These are phyloP conservation scores for Infundibulicybe gibba DNA, from an alignment of 768 basidiomycete species.

Conservation along the genomic window DNA sequence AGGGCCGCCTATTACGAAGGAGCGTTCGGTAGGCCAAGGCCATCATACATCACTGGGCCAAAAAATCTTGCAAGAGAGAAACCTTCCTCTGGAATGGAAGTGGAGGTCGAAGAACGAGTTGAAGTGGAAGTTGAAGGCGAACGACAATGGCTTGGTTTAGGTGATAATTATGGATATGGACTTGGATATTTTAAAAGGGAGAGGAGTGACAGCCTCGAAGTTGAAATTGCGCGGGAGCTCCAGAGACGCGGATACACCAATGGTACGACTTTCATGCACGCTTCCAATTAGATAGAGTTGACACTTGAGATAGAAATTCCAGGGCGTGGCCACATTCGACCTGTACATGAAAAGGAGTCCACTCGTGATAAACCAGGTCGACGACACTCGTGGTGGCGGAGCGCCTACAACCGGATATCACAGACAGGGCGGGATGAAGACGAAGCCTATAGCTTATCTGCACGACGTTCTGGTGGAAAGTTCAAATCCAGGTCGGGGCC, in stretches of 20 bases:
- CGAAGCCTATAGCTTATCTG: conserved; percentile 8
- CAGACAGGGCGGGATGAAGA: conserved; percentile 31
- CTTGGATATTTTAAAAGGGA: conserved; percentile 35
- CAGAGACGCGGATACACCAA: conserved; percentile 41
- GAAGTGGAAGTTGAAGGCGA: conserved; percentile 41
- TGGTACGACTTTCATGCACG: conserved; percentile 19
- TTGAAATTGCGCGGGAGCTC: conserved; percentile 52
- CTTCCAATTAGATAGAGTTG: background rate
- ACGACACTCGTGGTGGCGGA: conserved; percentile 56
- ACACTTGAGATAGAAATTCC: conserved; percentile 11
- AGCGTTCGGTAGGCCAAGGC: conserved; percentile 38
- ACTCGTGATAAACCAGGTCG: conserved; percentile 13
- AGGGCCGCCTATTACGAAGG: conserved; percentile 38
- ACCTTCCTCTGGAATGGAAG: conserved; percentile 24
- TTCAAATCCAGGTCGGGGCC: conserved; percentile 7
- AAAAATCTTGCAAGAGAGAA: conserved; percentile 4
- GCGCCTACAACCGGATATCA: conserved; percentile 48
- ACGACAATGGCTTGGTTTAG: conserved; percentile 49
- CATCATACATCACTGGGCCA: conserved; percentile 7
- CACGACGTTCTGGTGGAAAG: conserved; percentile 6
- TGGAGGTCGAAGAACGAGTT: conserved; percentile 38
- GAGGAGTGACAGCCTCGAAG: conserved; percentile 49
- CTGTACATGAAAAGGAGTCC: too few relatives aligned
- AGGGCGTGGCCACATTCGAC: conserved; percentile 13
- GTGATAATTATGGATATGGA: conserved; percentile 43